These are phyloP conservation scores for Auricularia sp. DNA, from an alignment of 768 basidiomycete species.

Conservation along the genomic window DNA sequence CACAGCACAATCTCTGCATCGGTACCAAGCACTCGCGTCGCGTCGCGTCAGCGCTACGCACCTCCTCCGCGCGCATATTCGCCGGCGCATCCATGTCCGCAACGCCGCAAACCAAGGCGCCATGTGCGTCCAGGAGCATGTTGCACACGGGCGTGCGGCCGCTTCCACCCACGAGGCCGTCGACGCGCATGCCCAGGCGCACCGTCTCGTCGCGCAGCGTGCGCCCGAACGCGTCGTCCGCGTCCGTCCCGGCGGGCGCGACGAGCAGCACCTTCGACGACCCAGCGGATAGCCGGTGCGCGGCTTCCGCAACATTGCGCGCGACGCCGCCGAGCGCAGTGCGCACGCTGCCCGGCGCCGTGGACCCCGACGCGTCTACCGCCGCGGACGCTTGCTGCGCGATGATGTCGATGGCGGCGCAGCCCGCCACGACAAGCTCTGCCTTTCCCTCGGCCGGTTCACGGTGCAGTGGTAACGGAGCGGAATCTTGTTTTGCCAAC, in stretches of 20 bases:
- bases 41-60: slow-evolving; percentile 18
- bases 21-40: not conserved
- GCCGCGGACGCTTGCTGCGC: slow-evolving; percentile 32
- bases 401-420: slow-evolving; percentile 84
- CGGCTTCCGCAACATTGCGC: slow-evolving; percentile 90
- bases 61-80: slow-evolving; percentile 38
- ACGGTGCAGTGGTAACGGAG: not conserved
- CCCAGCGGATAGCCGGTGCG: slow-evolving; percentile 48
- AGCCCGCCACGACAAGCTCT: slow-evolving; percentile 63
- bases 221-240: slow-evolving; percentile 71
- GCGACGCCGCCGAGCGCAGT: slow-evolving; percentile 82
- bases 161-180: slow-evolving; percentile 50
- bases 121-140: slow-evolving; percentile 63
- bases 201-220: slow-evolving; percentile 48
- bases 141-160: slow-evolving; percentile 75
- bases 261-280: slow-evolving; percentile 45
- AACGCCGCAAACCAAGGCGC: slow-evolving; percentile 71
- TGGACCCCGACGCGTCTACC: slow-evolving; percentile 43
- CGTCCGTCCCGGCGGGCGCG: slow-evolving; percentile 66
- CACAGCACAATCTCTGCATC: not conserved
- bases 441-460: not conserved
- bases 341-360: slow-evolving; percentile 65
- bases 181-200: slow-evolving; percentile 64
- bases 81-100: slow-evolving; percentile 78
- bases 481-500: slow-evolving; percentile 24